phyloP scores from a whole-genome alignment of 2,329 filamentous ascomycete species.

The Phyllosticta citrichinensis region DNA sequence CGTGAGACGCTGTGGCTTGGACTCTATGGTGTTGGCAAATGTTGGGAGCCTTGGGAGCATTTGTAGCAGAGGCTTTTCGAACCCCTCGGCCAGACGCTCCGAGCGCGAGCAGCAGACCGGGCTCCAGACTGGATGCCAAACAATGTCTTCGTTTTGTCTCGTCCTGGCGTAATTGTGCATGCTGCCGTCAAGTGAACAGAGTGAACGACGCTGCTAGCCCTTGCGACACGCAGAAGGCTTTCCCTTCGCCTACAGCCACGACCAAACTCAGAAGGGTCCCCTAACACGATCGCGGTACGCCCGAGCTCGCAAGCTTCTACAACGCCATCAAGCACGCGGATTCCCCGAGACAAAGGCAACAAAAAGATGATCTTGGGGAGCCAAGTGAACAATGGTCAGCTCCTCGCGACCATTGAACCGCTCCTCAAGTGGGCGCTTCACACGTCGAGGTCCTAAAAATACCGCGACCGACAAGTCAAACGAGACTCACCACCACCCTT shows the following conservation, averaged over 20 bases:
- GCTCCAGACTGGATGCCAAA: not conserved
- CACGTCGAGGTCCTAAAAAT: conserved; percentile 18
- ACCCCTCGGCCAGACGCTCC: not conserved
- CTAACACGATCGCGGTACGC: conserved; percentile 12
- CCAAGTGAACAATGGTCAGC: conserved; percentile 19
- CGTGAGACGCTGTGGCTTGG: no score
- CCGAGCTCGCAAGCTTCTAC: conserved; percentile 11
- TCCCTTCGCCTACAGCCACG: conserved; percentile 11
- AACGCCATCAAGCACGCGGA: conserved; percentile 9
- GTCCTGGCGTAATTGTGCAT: conserved; percentile 8
- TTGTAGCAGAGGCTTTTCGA: not conserved
- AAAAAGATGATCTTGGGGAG: conserved; percentile 11
- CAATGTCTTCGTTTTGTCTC: not conserved
- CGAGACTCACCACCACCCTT: conserved; percentile 15
- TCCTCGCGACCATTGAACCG: conserved; percentile 22
- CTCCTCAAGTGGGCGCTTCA: conserved; percentile 21
- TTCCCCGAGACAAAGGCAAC: conserved; percentile 8
- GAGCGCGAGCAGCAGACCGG: not conserved
- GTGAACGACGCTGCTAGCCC: not conserved
- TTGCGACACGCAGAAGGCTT: conserved; percentile 9
- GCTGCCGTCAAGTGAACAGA: conserved; percentile 6
- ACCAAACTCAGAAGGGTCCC: conserved; percentile 12
- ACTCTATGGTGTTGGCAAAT: not conserved
- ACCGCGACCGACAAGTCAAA: conserved; percentile 18
- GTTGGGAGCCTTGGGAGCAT: not conserved